Percentiles rank a stretch among this genome's conserved stretches.
Evolutionary conservation across 2,329 filamentous ascomycete genomes (phyloP).

Genomic region (Paramyrothecium roridum): DNA sequence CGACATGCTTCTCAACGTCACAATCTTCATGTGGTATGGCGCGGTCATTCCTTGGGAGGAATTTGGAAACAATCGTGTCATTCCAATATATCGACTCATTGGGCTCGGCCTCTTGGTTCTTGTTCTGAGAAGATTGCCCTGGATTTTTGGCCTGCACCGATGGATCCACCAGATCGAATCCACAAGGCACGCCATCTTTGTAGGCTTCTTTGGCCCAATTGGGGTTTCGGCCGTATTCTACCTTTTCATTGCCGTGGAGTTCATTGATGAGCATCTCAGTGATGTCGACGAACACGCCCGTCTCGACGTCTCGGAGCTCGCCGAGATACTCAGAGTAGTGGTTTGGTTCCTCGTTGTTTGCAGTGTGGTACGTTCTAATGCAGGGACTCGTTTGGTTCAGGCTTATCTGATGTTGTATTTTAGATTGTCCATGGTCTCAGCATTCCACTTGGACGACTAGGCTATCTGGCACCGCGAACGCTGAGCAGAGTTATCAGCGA

Average conservation of each 20-base stretch:
- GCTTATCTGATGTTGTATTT: not conserved
- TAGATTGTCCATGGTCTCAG: constrained; percentile 64
- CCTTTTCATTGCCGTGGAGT: constrained; percentile 76
- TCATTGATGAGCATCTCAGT: constrained; percentile 52
- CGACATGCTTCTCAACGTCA: constrained; percentile 88
- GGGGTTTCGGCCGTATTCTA: constrained; percentile 91
- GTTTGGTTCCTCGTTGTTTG: constrained; percentile 86
- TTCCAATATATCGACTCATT: constrained; percentile 72
- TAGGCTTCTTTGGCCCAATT: constrained; percentile 91
- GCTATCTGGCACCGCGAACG: constrained; percentile 60
- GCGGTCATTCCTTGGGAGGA: constrained; percentile 77
- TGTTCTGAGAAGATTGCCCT: constrained; percentile 72
- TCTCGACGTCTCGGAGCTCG: constrained; percentile 62
- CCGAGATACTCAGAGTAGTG: constrained; percentile 66
- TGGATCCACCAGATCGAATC: constrained; percentile 77
- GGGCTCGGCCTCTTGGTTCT: constrained; percentile 73
- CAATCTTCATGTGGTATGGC: constrained; percentile 89
- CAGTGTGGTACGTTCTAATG: constrained; percentile 63
- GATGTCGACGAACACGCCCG: constrained; percentile 57
- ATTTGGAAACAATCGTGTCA: constrained; percentile 65
- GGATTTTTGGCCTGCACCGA: constrained; percentile 70
- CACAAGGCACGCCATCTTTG: constrained; percentile 72
- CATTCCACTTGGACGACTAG: constrained; percentile 71
- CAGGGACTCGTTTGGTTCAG: not conserved
- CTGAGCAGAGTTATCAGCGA: constrained; percentile 36